Conservation (phyloP, 2,329 filamentous ascomycete species). For the Epichloe elymi region DNA sequence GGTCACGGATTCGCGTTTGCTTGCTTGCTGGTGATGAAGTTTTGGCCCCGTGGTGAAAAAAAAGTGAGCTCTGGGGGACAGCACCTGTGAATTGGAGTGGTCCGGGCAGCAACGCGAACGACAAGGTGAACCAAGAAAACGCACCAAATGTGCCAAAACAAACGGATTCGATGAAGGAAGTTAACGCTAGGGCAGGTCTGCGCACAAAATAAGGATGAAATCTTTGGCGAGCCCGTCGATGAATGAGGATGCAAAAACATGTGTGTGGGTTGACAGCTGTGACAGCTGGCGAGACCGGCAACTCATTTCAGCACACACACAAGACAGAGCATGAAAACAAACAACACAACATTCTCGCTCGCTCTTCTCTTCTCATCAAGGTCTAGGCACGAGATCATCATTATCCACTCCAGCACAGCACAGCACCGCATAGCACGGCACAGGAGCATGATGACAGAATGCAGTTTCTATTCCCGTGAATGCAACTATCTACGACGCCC, state of each 20-base stretch:
- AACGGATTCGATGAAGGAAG: background rate
- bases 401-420: no score
- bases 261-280: background rate
- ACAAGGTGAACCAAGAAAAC: background rate
- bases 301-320: background rate
- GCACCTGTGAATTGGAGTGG: background rate
- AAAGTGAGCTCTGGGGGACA: background rate
- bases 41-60: background rate
- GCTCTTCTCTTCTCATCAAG: no score
- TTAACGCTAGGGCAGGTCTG: background rate
- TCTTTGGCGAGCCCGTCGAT: background rate
- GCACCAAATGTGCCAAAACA: background rate
- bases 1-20: background rate
- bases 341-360: background rate
- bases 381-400: no score
- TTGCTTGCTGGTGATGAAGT: background rate
- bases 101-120: background rate
- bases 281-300: slow-evolving; percentile 1
- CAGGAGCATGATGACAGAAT: background rate
- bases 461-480: background rate
- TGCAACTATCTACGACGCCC: background rate
- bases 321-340: background rate
- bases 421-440: background rate
- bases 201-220: background rate
- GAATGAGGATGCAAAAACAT: background rate